Percentiles rank a stretch among this genome's conserved stretches.
Conservation (phyloP, 805 yeast species). For the Ogataea henricii region DNA sequence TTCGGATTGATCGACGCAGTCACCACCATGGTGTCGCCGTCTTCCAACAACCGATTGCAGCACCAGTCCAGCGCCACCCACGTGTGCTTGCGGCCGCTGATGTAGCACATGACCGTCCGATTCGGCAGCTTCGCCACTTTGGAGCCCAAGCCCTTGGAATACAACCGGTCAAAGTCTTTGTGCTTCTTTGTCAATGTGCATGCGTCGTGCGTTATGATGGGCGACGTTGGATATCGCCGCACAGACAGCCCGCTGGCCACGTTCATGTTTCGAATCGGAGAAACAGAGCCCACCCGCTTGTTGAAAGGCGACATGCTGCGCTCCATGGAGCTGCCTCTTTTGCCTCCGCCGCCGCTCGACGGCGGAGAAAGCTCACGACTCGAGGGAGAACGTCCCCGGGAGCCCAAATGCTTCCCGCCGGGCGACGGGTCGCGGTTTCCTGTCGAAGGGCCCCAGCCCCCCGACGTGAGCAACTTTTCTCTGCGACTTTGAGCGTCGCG, state of each 20-base stretch:
- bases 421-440: constrained; percentile 26
- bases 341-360: background rate
- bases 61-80: constrained; percentile 84
- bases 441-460: constrained; percentile 29
- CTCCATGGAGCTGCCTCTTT: constrained; percentile 14
- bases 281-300: constrained; percentile 23
- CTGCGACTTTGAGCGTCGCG: constrained; percentile 11
- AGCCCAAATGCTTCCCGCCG: constrained; percentile 8
- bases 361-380: constrained; percentile 23
- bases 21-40: constrained; percentile 69
- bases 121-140: constrained; percentile 43
- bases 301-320: constrained; percentile 25
- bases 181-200: constrained; percentile 50
- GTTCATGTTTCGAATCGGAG: constrained; percentile 21
- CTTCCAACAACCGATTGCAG: constrained; percentile 51
- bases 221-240: constrained; percentile 36
- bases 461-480: constrained; percentile 17
- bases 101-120: constrained; percentile 61
- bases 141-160: constrained; percentile 38
- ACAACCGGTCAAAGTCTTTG: constrained; percentile 47
- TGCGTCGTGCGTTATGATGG: constrained; percentile 42
- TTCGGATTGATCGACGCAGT: constrained; percentile 50
- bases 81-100: constrained; percentile 72
- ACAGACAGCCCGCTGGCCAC: constrained; percentile 8
- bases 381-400: constrained; percentile 26